Base-by-base conservation (phyloP, 495 filamentous ascomycete genomes). In the Aspergillus asperescens region DNA sequence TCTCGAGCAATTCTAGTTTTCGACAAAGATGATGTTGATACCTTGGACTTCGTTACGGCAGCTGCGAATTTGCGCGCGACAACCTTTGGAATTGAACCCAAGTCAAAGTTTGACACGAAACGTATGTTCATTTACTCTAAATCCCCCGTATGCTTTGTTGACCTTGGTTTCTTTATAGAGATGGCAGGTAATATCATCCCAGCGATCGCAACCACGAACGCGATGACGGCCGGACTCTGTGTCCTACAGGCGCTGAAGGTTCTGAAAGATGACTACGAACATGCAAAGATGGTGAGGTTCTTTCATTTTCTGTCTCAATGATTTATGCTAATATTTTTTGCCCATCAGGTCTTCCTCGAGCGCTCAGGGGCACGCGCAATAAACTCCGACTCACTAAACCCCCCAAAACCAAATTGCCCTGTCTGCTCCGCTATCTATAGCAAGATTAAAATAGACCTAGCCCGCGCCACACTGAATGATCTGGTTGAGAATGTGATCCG, bases 181-280 rank as follows among this genome's bases (percentile, higher is more conserved):
- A 99, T 97, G 90, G 93, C 93, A 20, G 93, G 93, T 45, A 97
- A 97, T 60, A 99, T 99, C 61, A 97, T 99, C 50, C 93, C 93
- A 0, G 94, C 93, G 3, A 99, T 99, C 65, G 93, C 93, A 1
- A 99, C 93, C 0, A 96, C 93, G 0, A 99, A 99, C 65, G 93
- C 94, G 10, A 94, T 97, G 68, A 93, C 91, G 4, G 93, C 93
- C 10, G 85, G 88, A 12, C 77, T 99, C 20, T 97, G 90, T 64
- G 93, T 97, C 4, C 72, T 99, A 6, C 87, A 99, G 67, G 84
- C 90, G 1, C 90, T 95, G 73, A 96, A 96, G 66, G 87, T 97
- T 29, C 72, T 99, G 48, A 82, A 80, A 52, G 79, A 83, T 22
- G 85, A 95, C 41, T 80, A 87, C 28, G 64, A 73, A 32, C 77